Percentiles rank a stretch among this genome's conserved stretches.
Conservation (phyloP, 495 filamentous ascomycete genomes). For the Cenococcum geophilum region DNA sequence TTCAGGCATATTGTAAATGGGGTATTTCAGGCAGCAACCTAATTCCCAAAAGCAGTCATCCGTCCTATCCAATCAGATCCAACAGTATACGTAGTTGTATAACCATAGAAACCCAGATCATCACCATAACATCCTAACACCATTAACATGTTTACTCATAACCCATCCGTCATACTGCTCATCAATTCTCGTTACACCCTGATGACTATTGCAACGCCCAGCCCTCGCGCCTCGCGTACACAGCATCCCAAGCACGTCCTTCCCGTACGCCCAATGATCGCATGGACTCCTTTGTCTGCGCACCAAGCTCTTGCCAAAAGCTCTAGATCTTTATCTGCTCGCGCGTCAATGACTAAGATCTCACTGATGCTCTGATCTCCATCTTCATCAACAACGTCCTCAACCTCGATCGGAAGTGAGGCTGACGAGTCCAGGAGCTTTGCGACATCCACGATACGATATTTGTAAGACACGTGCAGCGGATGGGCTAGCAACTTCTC, state of each 20-base stretch:
- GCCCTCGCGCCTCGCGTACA: slow-evolving; percentile 35
- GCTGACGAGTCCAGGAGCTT: slow-evolving; percentile 26
- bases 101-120: too few relatives aligned
- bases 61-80: too few relatives aligned
- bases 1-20: not conserved
- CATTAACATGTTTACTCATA: not conserved
- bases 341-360: slow-evolving; percentile 35
- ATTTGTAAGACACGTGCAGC: slow-evolving; percentile 33
- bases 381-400: not conserved
- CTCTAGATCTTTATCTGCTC: slow-evolving; percentile 30
- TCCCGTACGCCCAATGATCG: slow-evolving; percentile 34
- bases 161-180: not conserved
- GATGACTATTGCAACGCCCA: slow-evolving; percentile 34
- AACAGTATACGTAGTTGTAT: too few relatives aligned
- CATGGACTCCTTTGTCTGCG: slow-evolving; percentile 34
- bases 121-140: too few relatives aligned
- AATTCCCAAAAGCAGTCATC: not conserved
- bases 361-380: not conserved
- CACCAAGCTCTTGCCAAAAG: slow-evolving; percentile 39
- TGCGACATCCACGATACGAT: slow-evolving; percentile 24
- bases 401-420: slow-evolving; percentile 7
- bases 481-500: slow-evolving; percentile 29
- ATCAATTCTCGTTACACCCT: slow-evolving; percentile 15
- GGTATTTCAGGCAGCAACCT: not conserved
- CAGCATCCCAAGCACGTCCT: slow-evolving; percentile 38